Percentiles rank a stretch among this genome's conserved stretches.
These are phyloP conservation scores for Fonsecaea monophora DNA, from an alignment of 2,329 filamentous ascomycete species.

Conservation along the genomic window DNA sequence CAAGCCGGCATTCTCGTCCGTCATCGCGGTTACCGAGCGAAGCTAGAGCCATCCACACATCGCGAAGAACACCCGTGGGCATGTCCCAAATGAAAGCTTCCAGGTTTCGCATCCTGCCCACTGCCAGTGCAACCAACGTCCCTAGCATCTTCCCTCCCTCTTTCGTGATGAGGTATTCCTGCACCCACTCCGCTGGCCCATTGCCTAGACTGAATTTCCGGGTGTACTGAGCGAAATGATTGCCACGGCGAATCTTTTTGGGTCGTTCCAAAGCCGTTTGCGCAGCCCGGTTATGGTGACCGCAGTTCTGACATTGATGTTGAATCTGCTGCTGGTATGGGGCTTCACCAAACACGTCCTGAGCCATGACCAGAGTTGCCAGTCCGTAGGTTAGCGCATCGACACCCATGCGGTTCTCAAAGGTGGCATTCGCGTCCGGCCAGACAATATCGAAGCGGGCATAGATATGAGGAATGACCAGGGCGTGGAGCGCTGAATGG, in stretches of 20 bases:
- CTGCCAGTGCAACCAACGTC: conserved; percentile 76
- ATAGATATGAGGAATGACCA: conserved; percentile 81
- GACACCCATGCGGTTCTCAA: conserved; percentile 73
- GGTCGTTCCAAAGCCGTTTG: conserved; percentile 34
- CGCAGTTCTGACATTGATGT: conserved; percentile 40
- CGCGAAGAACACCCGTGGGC: conserved; percentile 81
- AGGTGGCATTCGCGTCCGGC: conserved; percentile 72
- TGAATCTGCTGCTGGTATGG: conserved; percentile 48
- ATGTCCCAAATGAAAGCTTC: conserved; percentile 89
- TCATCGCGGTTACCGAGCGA: conserved; percentile 69
- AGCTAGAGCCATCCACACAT: conserved; percentile 80
- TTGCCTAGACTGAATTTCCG: conserved; percentile 86
- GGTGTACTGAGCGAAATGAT: conserved; percentile 79
- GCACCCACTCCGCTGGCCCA: conserved; percentile 77
- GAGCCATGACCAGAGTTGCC: conserved; percentile 77
- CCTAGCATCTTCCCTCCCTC: conserved; percentile 89
- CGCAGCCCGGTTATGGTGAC: conserved; percentile 44
- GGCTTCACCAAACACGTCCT: conserved; percentile 64
- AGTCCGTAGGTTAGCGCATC: conserved; percentile 84
- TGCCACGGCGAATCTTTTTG: conserved; percentile 61
- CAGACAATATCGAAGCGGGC: conserved; percentile 87
- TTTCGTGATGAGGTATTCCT: conserved; percentile 81
- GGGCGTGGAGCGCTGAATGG: conserved; percentile 76
- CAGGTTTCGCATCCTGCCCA: conserved; percentile 81
- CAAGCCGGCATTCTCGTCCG: conserved; percentile 69